Conservation (phyloP, 306 rosid genomes). For the Arachis hypogaea region DNA sequence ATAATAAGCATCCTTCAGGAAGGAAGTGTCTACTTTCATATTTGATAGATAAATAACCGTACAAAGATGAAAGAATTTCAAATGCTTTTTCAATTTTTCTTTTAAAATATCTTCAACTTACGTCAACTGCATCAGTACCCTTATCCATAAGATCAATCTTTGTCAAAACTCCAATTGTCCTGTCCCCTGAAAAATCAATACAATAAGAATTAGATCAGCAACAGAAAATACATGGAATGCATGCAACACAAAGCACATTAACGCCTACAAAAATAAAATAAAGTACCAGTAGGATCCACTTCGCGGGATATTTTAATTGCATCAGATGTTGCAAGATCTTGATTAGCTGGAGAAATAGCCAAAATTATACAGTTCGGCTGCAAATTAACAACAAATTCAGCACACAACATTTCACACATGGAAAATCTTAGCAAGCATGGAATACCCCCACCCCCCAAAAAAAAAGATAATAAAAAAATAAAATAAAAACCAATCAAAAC, state of each 20-base stretch:
- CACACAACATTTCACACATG: constrained; percentile 13
- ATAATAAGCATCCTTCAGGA: constrained; percentile 5
- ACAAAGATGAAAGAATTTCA: constrained; percentile 26
- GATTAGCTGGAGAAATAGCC: constrained; percentile 96
- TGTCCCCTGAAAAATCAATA: constrained; percentile 66
- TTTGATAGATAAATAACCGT: not conserved
- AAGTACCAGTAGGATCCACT: constrained; percentile 91
- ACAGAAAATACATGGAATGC: not conserved
- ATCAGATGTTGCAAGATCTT: constrained; percentile 98
- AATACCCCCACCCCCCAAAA: not conserved
- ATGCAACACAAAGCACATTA: constrained; percentile 11
- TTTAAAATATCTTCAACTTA: constrained; percentile 48
- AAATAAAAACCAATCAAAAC: not conserved
- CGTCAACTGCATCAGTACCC: constrained; percentile 98
- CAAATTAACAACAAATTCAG: constrained; percentile 43
- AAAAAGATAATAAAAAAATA: too few species aligned
- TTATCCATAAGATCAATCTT: constrained; percentile 99
- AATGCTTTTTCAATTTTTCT: not conserved
- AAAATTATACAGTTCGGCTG: constrained; percentile 97
- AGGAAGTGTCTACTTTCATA: constrained; percentile 8
- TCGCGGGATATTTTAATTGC: constrained; percentile 97
- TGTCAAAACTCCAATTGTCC: constrained; percentile 94
- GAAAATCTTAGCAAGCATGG: not conserved
- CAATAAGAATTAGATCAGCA: constrained; percentile 33
- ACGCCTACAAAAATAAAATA: not conserved